These are phyloP conservation scores for Punctularia strigosozonata DNA, from an alignment of 768 basidiomycete genomes.

Conservation along the genomic window DNA sequence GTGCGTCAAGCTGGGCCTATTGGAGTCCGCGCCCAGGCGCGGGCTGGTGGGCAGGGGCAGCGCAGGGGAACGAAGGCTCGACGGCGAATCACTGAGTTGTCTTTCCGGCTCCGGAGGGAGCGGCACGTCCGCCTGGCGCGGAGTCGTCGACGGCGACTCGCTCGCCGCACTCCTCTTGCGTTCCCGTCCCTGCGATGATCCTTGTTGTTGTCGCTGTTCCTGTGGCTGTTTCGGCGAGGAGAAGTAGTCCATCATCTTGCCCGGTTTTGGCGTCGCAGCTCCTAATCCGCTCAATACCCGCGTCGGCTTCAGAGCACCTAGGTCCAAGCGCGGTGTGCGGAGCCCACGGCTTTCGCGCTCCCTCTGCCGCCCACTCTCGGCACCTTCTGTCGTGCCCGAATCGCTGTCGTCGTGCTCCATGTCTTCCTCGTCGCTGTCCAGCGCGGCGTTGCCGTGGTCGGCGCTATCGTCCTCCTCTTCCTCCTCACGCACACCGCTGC, in stretches of 20 bases:
- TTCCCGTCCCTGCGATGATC: too few species aligned
- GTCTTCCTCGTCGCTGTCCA: constrained; percentile 20
- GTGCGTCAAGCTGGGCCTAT: constrained; percentile 38
- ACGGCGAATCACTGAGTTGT: background rate
- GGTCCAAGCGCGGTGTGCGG: too few species aligned
- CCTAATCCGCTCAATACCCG: too few species aligned
- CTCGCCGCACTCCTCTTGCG: too few species aligned
- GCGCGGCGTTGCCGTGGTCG: constrained; percentile 21
- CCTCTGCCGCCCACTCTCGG: constrained; percentile 5
- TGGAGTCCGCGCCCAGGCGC: too few species aligned
- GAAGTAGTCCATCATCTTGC: constrained; percentile 17
- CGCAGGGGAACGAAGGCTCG: background rate
- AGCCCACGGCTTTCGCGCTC: constrained; percentile 9
- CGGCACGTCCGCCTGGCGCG: too few species aligned
- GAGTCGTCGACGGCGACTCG: too few species aligned
- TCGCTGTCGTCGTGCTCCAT: constrained; percentile 8
- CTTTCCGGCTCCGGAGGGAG: too few species aligned
- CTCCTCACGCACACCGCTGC: constrained; percentile 12
- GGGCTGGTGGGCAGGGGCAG: too few species aligned
- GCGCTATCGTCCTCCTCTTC: constrained; percentile 23
- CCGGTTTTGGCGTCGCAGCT: constrained; percentile 5
- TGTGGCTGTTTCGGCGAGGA: constrained; percentile 10
- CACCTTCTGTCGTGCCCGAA: constrained; percentile 2
- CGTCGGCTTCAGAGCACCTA: too few species aligned
- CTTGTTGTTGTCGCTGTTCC: too few species aligned